Conservation (phyloP, 305 asterid species). For the Euphrasia arctica region DNA sequence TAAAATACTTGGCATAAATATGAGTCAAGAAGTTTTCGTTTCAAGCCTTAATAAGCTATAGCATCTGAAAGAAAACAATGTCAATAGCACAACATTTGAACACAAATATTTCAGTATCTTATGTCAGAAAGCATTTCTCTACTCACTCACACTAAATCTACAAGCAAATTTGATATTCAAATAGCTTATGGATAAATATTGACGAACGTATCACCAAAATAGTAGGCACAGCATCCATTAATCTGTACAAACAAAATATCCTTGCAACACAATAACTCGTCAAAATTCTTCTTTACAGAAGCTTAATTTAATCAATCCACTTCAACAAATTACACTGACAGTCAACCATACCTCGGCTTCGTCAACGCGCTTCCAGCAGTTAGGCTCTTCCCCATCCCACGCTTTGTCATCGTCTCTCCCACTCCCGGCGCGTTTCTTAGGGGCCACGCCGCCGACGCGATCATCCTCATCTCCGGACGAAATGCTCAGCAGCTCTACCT, state of each 20-base stretch:
- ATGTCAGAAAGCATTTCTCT: constrained; percentile 19
- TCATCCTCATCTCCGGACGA: constrained; percentile 99
- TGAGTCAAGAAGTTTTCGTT: not conserved
- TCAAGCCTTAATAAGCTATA: not conserved
- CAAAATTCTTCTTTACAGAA: constrained; percentile 16
- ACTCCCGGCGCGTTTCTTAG: constrained; percentile 44
- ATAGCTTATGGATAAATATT: constrained; percentile 13
- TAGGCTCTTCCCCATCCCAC: constrained; percentile 97
- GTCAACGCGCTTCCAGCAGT: constrained; percentile 89
- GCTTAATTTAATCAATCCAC: constrained; percentile 21
- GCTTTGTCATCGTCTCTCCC: constrained; percentile 64
- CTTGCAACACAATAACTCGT: constrained; percentile 7
- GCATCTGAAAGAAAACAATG: constrained; percentile 6
- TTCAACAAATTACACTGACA: constrained; percentile 12
- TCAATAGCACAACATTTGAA: not conserved
- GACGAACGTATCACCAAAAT: constrained; percentile 9
- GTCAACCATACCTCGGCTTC: constrained; percentile 71
- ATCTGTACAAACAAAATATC: constrained; percentile 9
- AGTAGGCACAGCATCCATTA: constrained; percentile 17
- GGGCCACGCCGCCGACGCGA: constrained; percentile 52
- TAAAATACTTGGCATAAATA: not conserved
- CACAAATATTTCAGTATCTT: constrained; percentile 12
- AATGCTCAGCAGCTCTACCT: constrained; percentile 94
- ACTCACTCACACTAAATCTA: constrained; percentile 6
- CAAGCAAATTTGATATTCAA: constrained; percentile 12